Evolutionary conservation across 2,329 filamentous ascomycete genomes (phyloP), one percentile per base, ranked within the genome.

Genomic region (Pestalotiopsis sp.): DNA sequence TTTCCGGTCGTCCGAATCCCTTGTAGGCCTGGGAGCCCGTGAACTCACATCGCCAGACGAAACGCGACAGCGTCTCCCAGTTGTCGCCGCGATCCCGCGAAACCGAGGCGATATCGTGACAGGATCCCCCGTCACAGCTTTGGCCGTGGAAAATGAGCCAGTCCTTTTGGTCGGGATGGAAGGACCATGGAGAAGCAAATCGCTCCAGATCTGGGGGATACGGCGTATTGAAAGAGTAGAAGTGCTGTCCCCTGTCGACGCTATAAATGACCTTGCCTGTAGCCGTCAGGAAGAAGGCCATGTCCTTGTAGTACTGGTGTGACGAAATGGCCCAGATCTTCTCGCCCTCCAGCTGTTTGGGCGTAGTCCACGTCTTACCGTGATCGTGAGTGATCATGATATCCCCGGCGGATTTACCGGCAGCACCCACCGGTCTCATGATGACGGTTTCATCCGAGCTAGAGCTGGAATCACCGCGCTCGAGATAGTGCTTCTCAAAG

Each of bases 61-160:
- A 93, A 9, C 91, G 88, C 68, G 91, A 85, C 57, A 97, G 83
- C 5, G 90, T 89, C 66, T 90, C 83, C 96, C 96, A 99, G 64
- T 88, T 86, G 70, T 92, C 88, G 39, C 95, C 95, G 65, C 93
- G 92, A 76, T 97, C 93, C 39, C 84, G 90, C 45, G 93, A 94
- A 68, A 93, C 85, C 59, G 92, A 94, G 2, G 95, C 93, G 70
- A 92, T 89, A 1, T 85, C 85, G 74, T 93, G 91, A 78, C 95
- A 98, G 41, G 4, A 36, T 6, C 79, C 78, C 12, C 83, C 84
- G 3, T 82, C 78, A 77, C 93, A 97, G 70, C 91, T 88, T 72
- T 90, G 82, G 52, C 95, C 95, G 63, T 92, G 89, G 94, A 95
- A 98, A 70, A 99, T 92, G 58, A 98, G 85, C 94, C 94, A 98